Base-by-base conservation (phyloP, 2,329 filamentous ascomycete genomes). In the Scytalidium lignicola region DNA sequence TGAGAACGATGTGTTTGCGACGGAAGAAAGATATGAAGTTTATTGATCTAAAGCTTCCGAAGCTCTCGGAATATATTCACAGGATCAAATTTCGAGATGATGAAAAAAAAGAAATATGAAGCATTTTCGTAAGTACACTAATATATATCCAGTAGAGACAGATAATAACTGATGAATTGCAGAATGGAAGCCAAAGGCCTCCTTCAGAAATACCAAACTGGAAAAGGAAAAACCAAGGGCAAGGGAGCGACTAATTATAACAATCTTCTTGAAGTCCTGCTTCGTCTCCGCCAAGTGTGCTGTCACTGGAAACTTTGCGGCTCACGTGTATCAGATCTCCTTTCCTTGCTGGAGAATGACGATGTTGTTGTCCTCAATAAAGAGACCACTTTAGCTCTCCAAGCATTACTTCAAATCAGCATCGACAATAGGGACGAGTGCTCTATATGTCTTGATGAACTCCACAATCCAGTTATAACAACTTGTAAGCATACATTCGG, bases 11-110 rank as follows among this genome's bases (percentile, higher is more conserved):
- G 43, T 93, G 88, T 59, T 74, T 96, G 19, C 80, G 90, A 32
- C 81, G 90, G 32, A 86, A 83, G 66, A 96, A 96, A 65, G 85
- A 92, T 49, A 95, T 96, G 90, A 77, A 78, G 4, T 95, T 95
- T 61, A 79, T 96, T 46, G 88, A 95, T 56, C 72, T 95, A 18
- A 86, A 83, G 53, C 74, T 95, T 8, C 90, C 90, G 0, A 74
- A 82, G 13, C 82, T 95, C 60, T 85, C 82, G 1, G 89, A 92
- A 62, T 90, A 86, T 56, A 74, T 93, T 5, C 84, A 93, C 59
- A 80, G 80, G 8, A 81, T 95, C 56, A 74, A 82, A 8, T 90
- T 95, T 59, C 78, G 83, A 41, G 67, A 79, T 0, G 82, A 90
- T 29, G 90, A 95, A 65, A 76, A 82, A n/a, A 56, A 79, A 83